Percentiles rank a stretch among this genome's conserved stretches.
Conservation (phyloP, 139 green algal genomes). For the Picochlorum sp. region DNA sequence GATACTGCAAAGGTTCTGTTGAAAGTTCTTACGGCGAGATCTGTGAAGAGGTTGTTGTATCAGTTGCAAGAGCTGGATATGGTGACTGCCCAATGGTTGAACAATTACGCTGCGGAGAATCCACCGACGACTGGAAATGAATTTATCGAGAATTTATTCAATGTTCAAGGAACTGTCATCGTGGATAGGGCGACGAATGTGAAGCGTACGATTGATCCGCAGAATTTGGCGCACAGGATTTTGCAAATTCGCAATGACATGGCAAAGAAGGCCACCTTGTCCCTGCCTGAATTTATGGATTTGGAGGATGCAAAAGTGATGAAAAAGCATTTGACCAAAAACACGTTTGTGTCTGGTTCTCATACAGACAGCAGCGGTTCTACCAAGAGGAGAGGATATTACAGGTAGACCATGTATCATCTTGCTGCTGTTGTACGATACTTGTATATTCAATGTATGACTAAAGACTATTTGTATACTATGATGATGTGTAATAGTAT, state of each 20-base stretch:
- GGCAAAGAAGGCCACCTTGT: conserved; percentile 22
- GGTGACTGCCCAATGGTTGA: conserved; percentile 26
- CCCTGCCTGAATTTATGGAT: conserved; percentile 27
- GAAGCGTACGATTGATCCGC: conserved; percentile 21
- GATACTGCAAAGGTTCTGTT: conserved; percentile 24
- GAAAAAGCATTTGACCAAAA: conserved; percentile 12
- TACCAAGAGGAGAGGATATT: conserved; percentile 24
- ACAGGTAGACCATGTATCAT: background rate
- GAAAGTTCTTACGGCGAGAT: conserved; percentile 22
- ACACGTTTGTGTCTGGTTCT: conserved; percentile 3
- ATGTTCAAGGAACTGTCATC: conserved; percentile 5
- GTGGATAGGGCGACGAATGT: conserved; percentile 9
- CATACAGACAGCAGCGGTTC: conserved; percentile 1
- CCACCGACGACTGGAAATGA: conserved; percentile 24
- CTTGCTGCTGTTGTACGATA: background rate
- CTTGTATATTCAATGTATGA: background rate
- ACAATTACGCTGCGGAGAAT: conserved; percentile 22
- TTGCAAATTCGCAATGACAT: conserved; percentile 22
- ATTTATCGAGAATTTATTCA: conserved; percentile 26
- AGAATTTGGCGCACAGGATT: conserved; percentile 28
- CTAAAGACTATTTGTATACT: background rate
- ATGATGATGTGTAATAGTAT: background rate
- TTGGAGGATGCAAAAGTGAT: conserved; percentile 22
- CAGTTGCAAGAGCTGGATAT: conserved; percentile 28
- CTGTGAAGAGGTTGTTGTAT: conserved; percentile 14